Percentiles rank a stretch among this genome's conserved stretches.
Evolutionary conservation across 805 yeast genomes (phyloP).

Genomic region (Priceomyces castillae): DNA sequence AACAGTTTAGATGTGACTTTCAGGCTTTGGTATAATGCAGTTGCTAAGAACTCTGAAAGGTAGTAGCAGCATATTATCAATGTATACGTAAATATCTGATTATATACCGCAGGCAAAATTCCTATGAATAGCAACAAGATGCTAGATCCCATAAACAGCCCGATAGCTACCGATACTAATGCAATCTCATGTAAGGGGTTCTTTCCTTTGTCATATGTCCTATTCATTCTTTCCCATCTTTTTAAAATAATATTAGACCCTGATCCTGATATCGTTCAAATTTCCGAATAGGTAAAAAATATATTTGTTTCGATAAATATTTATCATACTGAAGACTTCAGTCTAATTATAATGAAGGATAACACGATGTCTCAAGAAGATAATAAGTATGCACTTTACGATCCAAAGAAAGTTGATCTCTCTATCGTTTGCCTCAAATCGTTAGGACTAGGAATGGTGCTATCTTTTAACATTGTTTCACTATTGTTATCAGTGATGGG

Average conservation of each 20-base stretch:
- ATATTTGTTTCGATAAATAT: too few relatives aligned
- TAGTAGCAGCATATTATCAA: slow-evolving; percentile 20
- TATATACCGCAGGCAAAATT: slow-evolving; percentile 2
- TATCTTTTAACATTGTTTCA: slow-evolving; percentile 14
- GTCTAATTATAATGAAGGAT: too few relatives aligned
- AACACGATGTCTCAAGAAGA: too few relatives aligned
- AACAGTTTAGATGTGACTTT: slow-evolving; percentile 27
- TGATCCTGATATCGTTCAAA: too few relatives aligned
- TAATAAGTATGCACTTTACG: slow-evolving; percentile 14
- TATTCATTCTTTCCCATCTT: not conserved
- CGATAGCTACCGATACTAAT: slow-evolving; percentile 17
- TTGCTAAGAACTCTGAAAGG: slow-evolving; percentile 27
- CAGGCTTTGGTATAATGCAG: slow-evolving; percentile 23
- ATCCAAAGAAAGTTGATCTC: slow-evolving; percentile 27
- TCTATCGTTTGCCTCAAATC: slow-evolving; percentile 32
- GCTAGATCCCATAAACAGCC: slow-evolving; percentile 13
- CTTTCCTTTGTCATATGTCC: slow-evolving; percentile 11
- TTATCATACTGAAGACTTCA: too few relatives aligned
- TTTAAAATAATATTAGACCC: too few relatives aligned
- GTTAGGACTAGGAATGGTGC: slow-evolving; percentile 27
- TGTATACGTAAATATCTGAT: slow-evolving; percentile 14
- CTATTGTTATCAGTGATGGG: slow-evolving; percentile 1
- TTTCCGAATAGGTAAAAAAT: too few relatives aligned
- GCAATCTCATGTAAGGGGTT: slow-evolving; percentile 21
- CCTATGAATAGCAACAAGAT: not conserved